Base-by-base conservation (phyloP, 2,329 filamentous ascomycete genomes). In the Diaporthe caulivora region DNA sequence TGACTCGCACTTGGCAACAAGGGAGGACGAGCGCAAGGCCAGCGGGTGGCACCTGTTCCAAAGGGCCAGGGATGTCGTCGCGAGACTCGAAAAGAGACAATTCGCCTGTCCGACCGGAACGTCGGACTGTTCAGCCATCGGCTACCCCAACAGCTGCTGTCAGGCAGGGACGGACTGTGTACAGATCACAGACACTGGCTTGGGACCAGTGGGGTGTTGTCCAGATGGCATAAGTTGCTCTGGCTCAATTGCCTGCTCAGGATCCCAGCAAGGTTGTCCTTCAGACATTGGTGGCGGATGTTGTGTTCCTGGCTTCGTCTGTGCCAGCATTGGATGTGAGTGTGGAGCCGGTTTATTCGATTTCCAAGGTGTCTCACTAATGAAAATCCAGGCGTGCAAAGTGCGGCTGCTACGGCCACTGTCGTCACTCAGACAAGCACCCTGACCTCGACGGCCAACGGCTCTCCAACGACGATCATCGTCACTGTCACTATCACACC, bases 151-250 rank as follows among this genome's bases (percentile, higher is more conserved):
- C 81, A 93, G 92, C 81, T 97, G 94, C 84, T 97, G 94, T 81
- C 84, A 87, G 29, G 85, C 85, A n/a, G 88, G 86, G 21, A 91
- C 92, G 76, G 89, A 87, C 10, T 97, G 94, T 80, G 90, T 93
- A 60, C 82, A 84, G 31, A 90, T 95, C 6, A 80, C 86, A 42
- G 90, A 93, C 80, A 88, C 88, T 8, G 88, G 88, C 0, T 84
- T 92, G 37, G 92, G 92, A 10, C 88, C 90, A 57, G 90, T 96
- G 2, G 94, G 93, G 3, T 97, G 94, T 82, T 97, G 94, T 82
- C 92, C 92, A 0, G 79, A 85, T 47, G 93, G 93, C 4, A 83
- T 86, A 55, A 87, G 81, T 8, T 96, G 94, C 80, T 87, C 87
- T 4, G 92, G 92, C 13, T 83, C 84, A 1, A 90, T 95, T 8